Conservation (phyloP, 2,329 filamentous ascomycete species). For the Fusarium vanettenii region DNA sequence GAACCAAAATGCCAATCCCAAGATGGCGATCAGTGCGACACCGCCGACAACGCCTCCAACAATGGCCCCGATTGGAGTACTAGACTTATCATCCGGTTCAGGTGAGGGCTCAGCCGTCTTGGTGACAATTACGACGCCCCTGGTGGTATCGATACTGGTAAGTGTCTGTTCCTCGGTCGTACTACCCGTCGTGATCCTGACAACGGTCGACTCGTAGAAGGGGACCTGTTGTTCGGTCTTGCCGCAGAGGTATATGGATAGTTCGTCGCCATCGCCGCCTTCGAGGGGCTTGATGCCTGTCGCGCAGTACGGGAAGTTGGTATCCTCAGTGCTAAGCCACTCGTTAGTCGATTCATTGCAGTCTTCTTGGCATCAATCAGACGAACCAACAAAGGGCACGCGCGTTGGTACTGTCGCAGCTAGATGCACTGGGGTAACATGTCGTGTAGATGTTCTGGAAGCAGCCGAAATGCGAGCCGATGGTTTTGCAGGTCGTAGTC, state of each 20-base stretch:
- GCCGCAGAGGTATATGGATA: not conserved
- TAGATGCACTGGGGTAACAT: not conserved
- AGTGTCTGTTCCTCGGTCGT: not conserved
- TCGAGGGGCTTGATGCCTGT: not conserved
- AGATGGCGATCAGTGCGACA: not conserved
- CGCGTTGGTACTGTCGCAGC: not conserved
- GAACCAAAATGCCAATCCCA: not conserved
- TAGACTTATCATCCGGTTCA: not conserved
- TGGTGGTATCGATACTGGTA: not conserved
- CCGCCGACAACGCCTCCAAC: conserved; percentile 4
- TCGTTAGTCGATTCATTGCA: not conserved
- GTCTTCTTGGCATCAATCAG: not conserved
- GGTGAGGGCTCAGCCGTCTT: not conserved
- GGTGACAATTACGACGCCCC: not conserved
- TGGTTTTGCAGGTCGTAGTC: conserved; percentile 1
- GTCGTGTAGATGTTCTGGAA: not conserved
- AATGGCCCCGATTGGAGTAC: not conserved
- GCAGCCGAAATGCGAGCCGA: conserved; percentile 2
- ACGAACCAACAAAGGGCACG: not conserved
- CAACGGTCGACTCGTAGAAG: not conserved
- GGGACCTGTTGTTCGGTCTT: not conserved
- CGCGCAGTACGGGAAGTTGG: not conserved
- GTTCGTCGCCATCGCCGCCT: not conserved
- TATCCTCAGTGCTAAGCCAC: not conserved
- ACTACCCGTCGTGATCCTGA: not conserved